A percentile compares a stretch with the other conserved stretches of the same genome.
Conservation (phyloP, 805 yeast genomes). For the Metschnikowia matae region DNA sequence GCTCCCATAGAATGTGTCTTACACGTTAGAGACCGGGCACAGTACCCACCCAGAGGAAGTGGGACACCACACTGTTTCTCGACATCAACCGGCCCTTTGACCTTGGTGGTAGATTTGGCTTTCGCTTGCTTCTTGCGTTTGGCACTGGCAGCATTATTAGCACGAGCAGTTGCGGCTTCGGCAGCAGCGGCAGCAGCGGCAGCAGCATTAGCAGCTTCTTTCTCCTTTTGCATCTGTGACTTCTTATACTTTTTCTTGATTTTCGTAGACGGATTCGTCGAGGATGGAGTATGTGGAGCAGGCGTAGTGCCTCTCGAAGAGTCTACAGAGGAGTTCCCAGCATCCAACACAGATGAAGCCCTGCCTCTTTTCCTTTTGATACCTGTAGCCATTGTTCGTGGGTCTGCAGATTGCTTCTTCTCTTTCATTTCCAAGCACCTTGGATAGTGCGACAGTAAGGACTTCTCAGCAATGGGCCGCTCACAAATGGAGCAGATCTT, state of each 20-base stretch:
- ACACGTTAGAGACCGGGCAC: slow-evolving; percentile 95
- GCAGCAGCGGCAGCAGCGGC: slow-evolving; percentile 43
- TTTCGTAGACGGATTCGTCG: slow-evolving; percentile 17
- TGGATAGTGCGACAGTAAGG: slow-evolving; percentile 28
- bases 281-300: slow-evolving; percentile 26
- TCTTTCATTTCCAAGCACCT: slow-evolving; percentile 40
- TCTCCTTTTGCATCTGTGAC: slow-evolving; percentile 41
- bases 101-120: slow-evolving; percentile 46
- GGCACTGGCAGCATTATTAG: slow-evolving; percentile 8
- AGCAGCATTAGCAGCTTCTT: slow-evolving; percentile 45
- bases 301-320: slow-evolving; percentile 39
- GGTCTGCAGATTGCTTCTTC: slow-evolving; percentile 22
- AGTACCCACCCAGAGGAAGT: slow-evolving; percentile 87
- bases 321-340: slow-evolving; percentile 38
- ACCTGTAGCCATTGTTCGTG: slow-evolving; percentile 9
- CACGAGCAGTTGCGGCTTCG: slow-evolving; percentile 18
- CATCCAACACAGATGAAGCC: slow-evolving; percentile 24
- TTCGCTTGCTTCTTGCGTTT: slow-evolving; percentile 34
- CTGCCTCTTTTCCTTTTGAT: slow-evolving; percentile 28
- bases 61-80: slow-evolving; percentile 96
- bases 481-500: slow-evolving; percentile 37
- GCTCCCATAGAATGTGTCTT: slow-evolving; percentile 99
- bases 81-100: slow-evolving; percentile 83
- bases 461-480: slow-evolving; percentile 39
- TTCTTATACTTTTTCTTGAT: slow-evolving; percentile 44